Evolutionary conservation across 2,329 filamentous ascomycete genomes (phyloP).

Genomic region (Rugonectria rugulosa): DNA sequence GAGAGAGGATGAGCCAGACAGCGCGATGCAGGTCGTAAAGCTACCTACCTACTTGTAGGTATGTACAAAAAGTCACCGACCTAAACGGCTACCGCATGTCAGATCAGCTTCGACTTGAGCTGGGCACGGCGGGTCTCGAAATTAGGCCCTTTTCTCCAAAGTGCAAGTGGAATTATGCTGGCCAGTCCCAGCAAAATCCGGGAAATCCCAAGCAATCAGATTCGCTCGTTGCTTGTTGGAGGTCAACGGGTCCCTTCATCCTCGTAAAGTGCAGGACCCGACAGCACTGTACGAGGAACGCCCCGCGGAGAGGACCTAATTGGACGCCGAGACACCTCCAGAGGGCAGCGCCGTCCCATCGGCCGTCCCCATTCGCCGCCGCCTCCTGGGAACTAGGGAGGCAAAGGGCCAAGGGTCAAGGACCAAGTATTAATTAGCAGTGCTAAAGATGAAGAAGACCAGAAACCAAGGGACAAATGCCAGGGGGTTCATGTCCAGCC

Average conservation of each 20-base stretch:
- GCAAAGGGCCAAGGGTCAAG: neutral
- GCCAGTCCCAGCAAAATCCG: constrained; percentile 14
- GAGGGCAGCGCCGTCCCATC: constrained; percentile 16
- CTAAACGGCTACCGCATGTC: constrained; percentile 15
- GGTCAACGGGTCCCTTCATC: neutral
- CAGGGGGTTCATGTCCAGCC: constrained; percentile 6
- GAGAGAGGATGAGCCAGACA: neutral
- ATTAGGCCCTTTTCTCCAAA: constrained; percentile 10
- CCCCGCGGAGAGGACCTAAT: constrained; percentile 3
- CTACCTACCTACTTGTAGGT: no score
- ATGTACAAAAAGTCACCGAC: constrained; percentile 11
- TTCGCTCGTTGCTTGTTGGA: constrained; percentile 15
- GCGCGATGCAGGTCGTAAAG: neutral
- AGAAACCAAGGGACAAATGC: constrained; percentile 1
- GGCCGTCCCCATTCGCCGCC: constrained; percentile 12
- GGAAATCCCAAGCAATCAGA: constrained; percentile 8
- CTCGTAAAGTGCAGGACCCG: constrained; percentile 10
- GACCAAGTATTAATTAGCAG: neutral
- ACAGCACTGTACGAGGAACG: constrained; percentile 14
- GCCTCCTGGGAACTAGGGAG: constrained; percentile 1
- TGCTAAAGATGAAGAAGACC: neutral
- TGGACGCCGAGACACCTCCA: constrained; percentile 3
- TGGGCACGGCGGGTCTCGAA: constrained; percentile 6
- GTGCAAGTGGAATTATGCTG: neutral
- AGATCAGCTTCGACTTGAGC: constrained; percentile 6